Conservation (phyloP, 345 rosid species). For the Lepidium didymum region DNA sequence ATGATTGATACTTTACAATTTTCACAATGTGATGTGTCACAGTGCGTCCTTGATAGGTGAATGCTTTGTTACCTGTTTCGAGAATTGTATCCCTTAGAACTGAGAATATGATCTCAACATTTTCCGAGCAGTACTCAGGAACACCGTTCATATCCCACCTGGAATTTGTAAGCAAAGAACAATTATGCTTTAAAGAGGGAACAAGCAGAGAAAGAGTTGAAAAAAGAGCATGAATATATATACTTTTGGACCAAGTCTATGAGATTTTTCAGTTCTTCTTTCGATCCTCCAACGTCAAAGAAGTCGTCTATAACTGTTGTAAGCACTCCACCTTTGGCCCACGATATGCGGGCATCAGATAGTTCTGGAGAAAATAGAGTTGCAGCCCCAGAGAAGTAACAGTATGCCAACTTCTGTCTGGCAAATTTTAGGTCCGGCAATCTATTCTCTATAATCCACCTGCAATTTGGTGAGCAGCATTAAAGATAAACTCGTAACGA, state of each 20-base stretch:
- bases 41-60: slow-evolving; percentile 52
- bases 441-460: slow-evolving; percentile 60
- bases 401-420: slow-evolving; percentile 67
- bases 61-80: slow-evolving; percentile 66
- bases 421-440: slow-evolving; percentile 75
- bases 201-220: slow-evolving; percentile 5
- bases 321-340: slow-evolving; percentile 90
- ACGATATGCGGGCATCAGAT: slow-evolving; percentile 77
- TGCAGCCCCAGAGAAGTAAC: slow-evolving; percentile 83
- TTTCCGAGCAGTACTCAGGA: slow-evolving; percentile 53
- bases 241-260: slow-evolving; percentile 62
- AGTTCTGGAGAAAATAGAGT: slow-evolving; percentile 53
- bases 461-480: slow-evolving; percentile 25
- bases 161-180: slow-evolving; percentile 13
- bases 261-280: slow-evolving; percentile 63
- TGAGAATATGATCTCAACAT: slow-evolving; percentile 70
- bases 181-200: not conserved
- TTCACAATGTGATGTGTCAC: slow-evolving; percentile 45
- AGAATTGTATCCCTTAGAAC: slow-evolving; percentile 57
- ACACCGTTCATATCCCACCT: slow-evolving; percentile 58
- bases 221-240: not conserved
- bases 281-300: slow-evolving; percentile 80
- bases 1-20: slow-evolving; percentile 41
- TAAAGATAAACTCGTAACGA: not conserved
- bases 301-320: slow-evolving; percentile 86